Evolutionary conservation across 768 basidiomycete species (phyloP), one percentile per base, ranked within the genome.

Genomic region (Macrolepiota albuminosa): DNA sequence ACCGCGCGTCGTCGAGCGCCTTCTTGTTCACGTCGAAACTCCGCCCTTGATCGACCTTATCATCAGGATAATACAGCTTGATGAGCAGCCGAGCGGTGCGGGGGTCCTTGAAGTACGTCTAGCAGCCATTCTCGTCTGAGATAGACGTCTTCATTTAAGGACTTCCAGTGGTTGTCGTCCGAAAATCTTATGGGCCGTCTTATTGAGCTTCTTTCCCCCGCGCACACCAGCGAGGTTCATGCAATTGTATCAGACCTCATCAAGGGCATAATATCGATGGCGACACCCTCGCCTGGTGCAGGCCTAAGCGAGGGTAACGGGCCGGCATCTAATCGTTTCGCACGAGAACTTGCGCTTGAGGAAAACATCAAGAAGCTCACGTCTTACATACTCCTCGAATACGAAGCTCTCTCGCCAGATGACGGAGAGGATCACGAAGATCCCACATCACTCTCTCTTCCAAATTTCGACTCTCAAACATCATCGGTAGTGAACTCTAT

Each of bases 221-320:
- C 80, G 10, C 78, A 91, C 61, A 81, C 85, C 24, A 77, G 85
- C 39, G 87, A 92, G 59, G 84, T 90, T 57, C 97, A 98, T 72
- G 80, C 84, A 8, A 87, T 93, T 59, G 91, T 93, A 36, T 83
- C 93, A 0, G 97, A 99, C 59, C 80, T 98, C 57, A 85, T 98
- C 68, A 96, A 96, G 71, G 89, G 89, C 53, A 94, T 98, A 63
- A 95, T 99, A 63, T 89, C 93, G 40, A 89, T 97, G 81, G 92
- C 94, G 39, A 88, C 94, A 1, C 92, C 93, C 6, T 90, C 93
- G 0, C 90, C 91, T 3, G 87, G 84, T 4, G 85, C 85, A 57
- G 91, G 80, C 58, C 80, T 93, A 65, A 81, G 87, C 47, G 84
- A 88, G 67, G 83, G 84, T 72, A 84, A 84, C 56, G 87, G 84